A percentile compares a stretch with the other conserved stretches of the same genome.
Conservation (phyloP, 371 early-diverging fungal species). For the Apophysomyces ossiformis region DNA sequence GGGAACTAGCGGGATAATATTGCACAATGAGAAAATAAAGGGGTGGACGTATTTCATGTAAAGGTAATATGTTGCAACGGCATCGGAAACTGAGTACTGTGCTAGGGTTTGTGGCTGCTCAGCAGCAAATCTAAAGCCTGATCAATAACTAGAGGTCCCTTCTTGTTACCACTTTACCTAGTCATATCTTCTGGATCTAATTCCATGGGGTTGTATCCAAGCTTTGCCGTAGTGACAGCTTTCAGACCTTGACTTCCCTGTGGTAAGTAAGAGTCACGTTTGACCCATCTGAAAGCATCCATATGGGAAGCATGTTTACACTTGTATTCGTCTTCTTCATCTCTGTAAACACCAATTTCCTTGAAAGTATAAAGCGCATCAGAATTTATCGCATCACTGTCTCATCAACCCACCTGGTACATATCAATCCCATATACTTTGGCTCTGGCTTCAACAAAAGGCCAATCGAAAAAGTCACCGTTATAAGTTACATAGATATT, state of each 20-base stretch:
- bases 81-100: constrained; percentile 99
- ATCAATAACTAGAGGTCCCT: not conserved
- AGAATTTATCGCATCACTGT: too few species aligned
- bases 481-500: constrained; percentile 98
- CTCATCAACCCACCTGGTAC: constrained; percentile 47
- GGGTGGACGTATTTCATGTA: constrained; percentile 99
- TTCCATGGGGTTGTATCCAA: constrained; percentile 99
- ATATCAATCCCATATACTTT: constrained; percentile 82
- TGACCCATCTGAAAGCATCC: constrained; percentile 99
- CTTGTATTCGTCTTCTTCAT: constrained; percentile 87
- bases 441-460: constrained; percentile 95
- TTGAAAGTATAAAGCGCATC: constrained; percentile 15
- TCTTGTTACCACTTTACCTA: constrained; percentile 35
- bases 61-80: constrained; percentile 99
- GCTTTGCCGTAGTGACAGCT: constrained; percentile 96
- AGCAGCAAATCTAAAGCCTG: constrained; percentile 70
- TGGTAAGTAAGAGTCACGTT: constrained; percentile 99
- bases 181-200: constrained; percentile 99
- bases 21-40: constrained; percentile 99
- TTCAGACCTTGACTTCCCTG: constrained; percentile 98
- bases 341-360: constrained; percentile 88
- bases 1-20: constrained; percentile 97
- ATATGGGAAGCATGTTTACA: constrained; percentile 94
- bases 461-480: constrained; percentile 99
- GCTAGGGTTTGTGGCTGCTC: constrained; percentile 97